Percentiles rank a stretch among this genome's conserved stretches.
These are phyloP conservation scores for Cymodocea nodosa DNA, from an alignment of 116 monocot genomes.

Conservation along the genomic window DNA sequence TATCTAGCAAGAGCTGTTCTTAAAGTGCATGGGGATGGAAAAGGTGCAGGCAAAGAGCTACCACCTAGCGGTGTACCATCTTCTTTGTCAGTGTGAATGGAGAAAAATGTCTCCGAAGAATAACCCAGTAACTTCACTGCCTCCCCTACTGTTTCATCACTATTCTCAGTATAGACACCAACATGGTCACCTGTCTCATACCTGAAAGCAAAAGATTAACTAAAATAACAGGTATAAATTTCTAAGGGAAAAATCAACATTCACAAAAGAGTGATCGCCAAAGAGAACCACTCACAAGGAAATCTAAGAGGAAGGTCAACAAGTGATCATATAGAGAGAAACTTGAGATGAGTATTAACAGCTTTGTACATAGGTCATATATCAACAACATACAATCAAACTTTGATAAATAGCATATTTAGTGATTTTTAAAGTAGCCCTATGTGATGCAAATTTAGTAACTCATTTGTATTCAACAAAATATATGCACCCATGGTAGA, in stretches of 20 bases:
- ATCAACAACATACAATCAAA: too few relatives aligned
- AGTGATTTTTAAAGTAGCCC: too few relatives aligned
- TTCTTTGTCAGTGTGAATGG: conserved; percentile 70
- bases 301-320: too few relatives aligned
- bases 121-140: conserved; percentile 60
- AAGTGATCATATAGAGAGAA: too few relatives aligned
- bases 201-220: conserved; percentile 23
- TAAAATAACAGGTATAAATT: neutral
- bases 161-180: conserved; percentile 78
- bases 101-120: conserved; percentile 53
- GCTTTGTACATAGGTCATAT: too few relatives aligned
- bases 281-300: too few relatives aligned
- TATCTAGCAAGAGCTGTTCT: conserved; percentile 61
- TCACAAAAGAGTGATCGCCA: too few relatives aligned
- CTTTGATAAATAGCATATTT: too few relatives aligned
- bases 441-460: too few relatives aligned
- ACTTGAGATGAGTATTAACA: too few relatives aligned
- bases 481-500: too few relatives aligned
- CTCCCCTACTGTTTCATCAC: conserved; percentile 49
- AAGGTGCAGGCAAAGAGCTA: conserved; percentile 57
- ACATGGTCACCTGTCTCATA: conserved; percentile 95
- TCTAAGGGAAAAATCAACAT: neutral
- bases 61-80: conserved; percentile 60
- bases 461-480: too few relatives aligned
- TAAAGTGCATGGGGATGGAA: conserved; percentile 75